Conservation (phyloP, 2,329 filamentous ascomycete species). For the Colletotrichum liriopes region DNA sequence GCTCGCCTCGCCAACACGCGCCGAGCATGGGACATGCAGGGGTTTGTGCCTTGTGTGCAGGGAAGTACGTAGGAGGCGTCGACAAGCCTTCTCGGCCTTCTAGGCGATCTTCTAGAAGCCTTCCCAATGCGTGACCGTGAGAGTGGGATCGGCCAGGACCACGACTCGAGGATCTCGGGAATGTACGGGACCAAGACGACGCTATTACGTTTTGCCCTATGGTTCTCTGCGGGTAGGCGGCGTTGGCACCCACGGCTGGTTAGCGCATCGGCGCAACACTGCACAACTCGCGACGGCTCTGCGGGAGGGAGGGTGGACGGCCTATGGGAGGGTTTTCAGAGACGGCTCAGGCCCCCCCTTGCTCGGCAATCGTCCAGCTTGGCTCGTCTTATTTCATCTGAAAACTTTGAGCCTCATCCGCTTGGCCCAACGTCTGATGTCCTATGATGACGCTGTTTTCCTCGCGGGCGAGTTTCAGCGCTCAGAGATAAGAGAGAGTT, state of each 20-base stretch:
- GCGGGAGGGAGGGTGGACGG: neutral
- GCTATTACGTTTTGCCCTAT: slow-evolving; percentile 38
- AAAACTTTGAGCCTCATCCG: slow-evolving; percentile 36
- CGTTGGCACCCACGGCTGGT: slow-evolving; percentile 15
- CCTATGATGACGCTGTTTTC: neutral
- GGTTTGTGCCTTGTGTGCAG: neutral
- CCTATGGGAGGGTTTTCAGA: slow-evolving; percentile 15
- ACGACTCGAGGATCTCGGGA: slow-evolving; percentile 37
- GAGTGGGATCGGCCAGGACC: slow-evolving; percentile 21
- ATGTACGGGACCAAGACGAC: slow-evolving; percentile 30
- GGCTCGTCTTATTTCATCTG: slow-evolving; percentile 16
- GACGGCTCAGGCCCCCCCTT: slow-evolving; percentile 29
- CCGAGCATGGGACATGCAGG: slow-evolving; percentile 11
- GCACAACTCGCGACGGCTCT: slow-evolving; percentile 1
- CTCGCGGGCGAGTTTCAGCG: neutral
- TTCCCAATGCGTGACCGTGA: slow-evolving; percentile 28
- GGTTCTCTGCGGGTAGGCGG: slow-evolving; percentile 22
- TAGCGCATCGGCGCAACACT: slow-evolving; percentile 23
- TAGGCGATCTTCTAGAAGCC: slow-evolving; percentile 41
- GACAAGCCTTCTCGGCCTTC: slow-evolving; percentile 28
- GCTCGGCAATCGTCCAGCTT: slow-evolving; percentile 36
- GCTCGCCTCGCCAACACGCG: slow-evolving; percentile 31
- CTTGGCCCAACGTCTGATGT: slow-evolving; percentile 40
- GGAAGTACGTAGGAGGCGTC: slow-evolving; percentile 31
- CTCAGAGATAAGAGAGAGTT: neutral